Base-by-base conservation (phyloP, 75 land plant genomes). In the Cupressus sempervirens region DNA sequence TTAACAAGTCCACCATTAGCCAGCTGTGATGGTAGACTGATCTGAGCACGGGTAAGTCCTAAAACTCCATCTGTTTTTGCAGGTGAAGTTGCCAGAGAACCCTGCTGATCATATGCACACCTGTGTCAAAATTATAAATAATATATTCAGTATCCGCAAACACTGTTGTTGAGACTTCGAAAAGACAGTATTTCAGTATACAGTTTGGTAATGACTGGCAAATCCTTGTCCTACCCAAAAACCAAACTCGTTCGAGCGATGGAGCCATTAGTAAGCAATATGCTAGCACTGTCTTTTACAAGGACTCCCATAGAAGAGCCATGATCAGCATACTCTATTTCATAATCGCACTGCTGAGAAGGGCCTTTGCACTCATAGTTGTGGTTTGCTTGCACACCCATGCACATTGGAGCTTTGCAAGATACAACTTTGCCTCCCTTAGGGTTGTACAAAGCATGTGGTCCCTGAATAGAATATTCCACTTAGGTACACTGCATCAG, bases 61-160 rank as follows among this genome's bases (percentile, higher is more conserved):
- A 96, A 87, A 32, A 96, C 93, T 35, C 98, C 98, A 90, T 96
- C 98, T 18, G 96, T 96, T 77, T 70, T 88, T 82, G 88, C 89
- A 83, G 96, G 90, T 34, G 93, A 88, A 77, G 81, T 84, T 54
- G 92, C 88, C 53, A 96, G 93, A 38, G 88, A 84, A 48, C 98
- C 98, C 86, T 93, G 96, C 86, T 96, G 98, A 83, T 96, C 94
- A 88, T 96, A 96, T 46, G 92, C 94, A 84, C 98, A 96, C n/a
- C 84, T 83, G 72, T 36, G 18, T 23, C 84, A 83, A 50, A 50
- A 83, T 56, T 32, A 53, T 68, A 23, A 11, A 30, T 15, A n/a
- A 32, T 20, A 53, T 26, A 82, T 50, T 38, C 36, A 62, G 7
- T 41, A 14, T 79, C 81, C 26, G 29, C 12, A 79, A 23, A n/a